A percentile compares a stretch with the other conserved stretches of the same genome.
phyloP scores from a whole-genome alignment of 2,329 filamentous ascomycete species.

The Daldinia sp. region DNA sequence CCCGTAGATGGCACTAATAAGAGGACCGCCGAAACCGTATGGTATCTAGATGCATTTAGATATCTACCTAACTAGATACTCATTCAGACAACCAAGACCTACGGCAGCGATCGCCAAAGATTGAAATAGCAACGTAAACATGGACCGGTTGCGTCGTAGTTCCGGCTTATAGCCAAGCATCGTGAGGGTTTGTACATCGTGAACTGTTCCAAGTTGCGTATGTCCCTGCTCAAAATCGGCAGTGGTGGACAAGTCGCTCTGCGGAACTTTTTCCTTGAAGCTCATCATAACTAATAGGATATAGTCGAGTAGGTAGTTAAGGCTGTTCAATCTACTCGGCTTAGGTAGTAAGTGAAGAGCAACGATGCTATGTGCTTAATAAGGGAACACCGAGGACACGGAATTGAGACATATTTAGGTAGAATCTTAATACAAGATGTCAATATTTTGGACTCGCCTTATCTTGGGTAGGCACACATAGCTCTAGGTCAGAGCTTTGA shows the following conservation, averaged over 20 bases:
- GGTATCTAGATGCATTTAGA: conserved; percentile 52
- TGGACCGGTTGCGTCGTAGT: conserved; percentile 65
- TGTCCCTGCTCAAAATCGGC: conserved; percentile 29
- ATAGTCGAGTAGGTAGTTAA: neutral
- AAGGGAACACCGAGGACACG: neutral
- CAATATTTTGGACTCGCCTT: conserved; percentile 10
- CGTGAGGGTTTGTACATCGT: conserved; percentile 47
- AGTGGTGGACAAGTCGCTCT: neutral
- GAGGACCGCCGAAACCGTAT: conserved; percentile 56
- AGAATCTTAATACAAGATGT: conserved; percentile 7
- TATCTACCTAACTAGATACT: neutral
- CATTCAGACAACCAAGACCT: conserved; percentile 12
- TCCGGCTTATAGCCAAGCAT: conserved; percentile 65
- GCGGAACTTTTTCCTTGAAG: conserved; percentile 23
- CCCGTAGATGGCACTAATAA: conserved; percentile 51
- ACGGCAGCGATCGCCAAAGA: conserved; percentile 66
- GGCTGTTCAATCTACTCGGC: neutral
- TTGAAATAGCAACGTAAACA: conserved; percentile 68
- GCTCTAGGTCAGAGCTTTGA: neutral
- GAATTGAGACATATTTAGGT: no score
- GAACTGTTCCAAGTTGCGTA: conserved; percentile 33
- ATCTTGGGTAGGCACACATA: no score
- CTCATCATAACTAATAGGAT: conserved; percentile 15
- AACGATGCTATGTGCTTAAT: neutral
- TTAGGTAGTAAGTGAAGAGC: neutral